Percentiles rank a stretch among this genome's conserved stretches.
phyloP scores from a whole-genome alignment of 75 land plant species.

The Sequoia sempervirens region DNA sequence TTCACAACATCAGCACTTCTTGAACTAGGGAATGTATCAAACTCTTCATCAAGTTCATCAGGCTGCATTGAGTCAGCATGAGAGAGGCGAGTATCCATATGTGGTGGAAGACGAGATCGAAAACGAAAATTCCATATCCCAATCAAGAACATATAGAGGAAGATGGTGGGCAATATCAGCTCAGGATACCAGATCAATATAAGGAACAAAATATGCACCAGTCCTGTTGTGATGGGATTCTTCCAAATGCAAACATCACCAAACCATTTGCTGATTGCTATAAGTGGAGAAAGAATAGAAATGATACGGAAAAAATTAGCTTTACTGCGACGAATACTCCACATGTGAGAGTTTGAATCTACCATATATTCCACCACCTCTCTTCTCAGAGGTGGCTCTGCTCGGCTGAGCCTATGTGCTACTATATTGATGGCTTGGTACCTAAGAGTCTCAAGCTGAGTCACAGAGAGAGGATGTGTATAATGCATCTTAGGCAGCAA shows the following conservation, averaged over 20 bases:
- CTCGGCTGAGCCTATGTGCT: constrained; percentile 49
- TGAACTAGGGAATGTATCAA: constrained; percentile 60
- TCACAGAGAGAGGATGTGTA: constrained; percentile 44
- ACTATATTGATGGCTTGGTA: constrained; percentile 61
- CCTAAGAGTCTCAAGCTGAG: constrained; percentile 56
- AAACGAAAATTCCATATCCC: constrained; percentile 83
- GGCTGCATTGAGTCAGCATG: constrained; percentile 69
- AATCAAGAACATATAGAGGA: constrained; percentile 87
- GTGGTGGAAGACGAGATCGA: constrained; percentile 72
- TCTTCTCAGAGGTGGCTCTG: constrained; percentile 67
- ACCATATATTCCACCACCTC: constrained; percentile 81
- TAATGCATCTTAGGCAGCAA: constrained; percentile 81
- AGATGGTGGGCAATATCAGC: constrained; percentile 67
- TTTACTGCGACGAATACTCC: constrained; percentile 78
- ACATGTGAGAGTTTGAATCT: constrained; percentile 71
- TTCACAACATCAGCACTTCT: constrained; percentile 36
- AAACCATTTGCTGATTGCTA: constrained; percentile 71
- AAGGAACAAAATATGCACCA: constrained; percentile 67
- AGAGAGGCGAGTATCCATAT: constrained; percentile 86
- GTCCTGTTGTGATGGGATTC: constrained; percentile 71
- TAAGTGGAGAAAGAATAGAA: constrained; percentile 59
- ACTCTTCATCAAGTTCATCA: constrained; percentile 88
- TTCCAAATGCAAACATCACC: constrained; percentile 69
- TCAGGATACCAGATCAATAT: constrained; percentile 83
- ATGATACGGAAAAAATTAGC: constrained; percentile 64